Evolutionary conservation across 1,284 basidiomycete species (phyloP).

Genomic region (Tilletiopsis washingtonensis): DNA sequence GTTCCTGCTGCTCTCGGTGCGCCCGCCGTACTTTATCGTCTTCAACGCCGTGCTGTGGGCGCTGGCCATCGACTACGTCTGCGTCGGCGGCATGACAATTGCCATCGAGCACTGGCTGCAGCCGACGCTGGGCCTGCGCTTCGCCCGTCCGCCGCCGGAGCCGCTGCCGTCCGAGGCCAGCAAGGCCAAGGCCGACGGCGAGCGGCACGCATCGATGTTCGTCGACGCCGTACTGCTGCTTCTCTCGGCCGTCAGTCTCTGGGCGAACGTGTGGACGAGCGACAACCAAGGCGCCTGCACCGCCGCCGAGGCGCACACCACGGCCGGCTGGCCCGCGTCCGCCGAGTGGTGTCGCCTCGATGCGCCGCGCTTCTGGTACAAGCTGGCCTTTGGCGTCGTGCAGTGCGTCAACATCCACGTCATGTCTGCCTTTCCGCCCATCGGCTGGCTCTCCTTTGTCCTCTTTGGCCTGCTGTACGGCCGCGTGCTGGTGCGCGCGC

Average conservation of each 20-base stretch:
- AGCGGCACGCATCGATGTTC: constrained; percentile 1
- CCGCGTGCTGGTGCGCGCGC: constrained; percentile 14
- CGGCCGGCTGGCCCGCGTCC: too few relatives aligned
- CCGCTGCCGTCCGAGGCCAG: neutral
- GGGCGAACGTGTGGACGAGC: constrained; percentile 24
- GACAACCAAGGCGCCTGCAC: constrained; percentile 12
- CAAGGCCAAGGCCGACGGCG: neutral
- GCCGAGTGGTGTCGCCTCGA: too few relatives aligned
- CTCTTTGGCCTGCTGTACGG: constrained; percentile 31
- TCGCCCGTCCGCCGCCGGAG: neutral
- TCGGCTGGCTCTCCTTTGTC: constrained; percentile 33
- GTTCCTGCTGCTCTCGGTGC: constrained; percentile 4
- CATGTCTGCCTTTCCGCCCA: constrained; percentile 29
- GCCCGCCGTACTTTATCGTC: constrained; percentile 4
- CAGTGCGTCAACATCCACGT: too few relatives aligned
- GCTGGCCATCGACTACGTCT: constrained; percentile 23
- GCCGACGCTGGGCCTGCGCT: constrained; percentile 2
- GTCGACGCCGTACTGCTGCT: constrained; percentile 12
- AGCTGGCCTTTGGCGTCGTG: too few relatives aligned
- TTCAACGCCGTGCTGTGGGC: constrained; percentile 28
- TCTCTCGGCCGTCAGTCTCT: constrained; percentile 17
- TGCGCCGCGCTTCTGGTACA: too few relatives aligned
- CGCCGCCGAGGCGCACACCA: too few relatives aligned
- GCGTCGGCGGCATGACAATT: constrained; percentile 17
- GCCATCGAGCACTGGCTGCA: constrained; percentile 9